Conservation (phyloP, 495 filamentous ascomycete genomes). For the Xylaria sp. region DNA sequence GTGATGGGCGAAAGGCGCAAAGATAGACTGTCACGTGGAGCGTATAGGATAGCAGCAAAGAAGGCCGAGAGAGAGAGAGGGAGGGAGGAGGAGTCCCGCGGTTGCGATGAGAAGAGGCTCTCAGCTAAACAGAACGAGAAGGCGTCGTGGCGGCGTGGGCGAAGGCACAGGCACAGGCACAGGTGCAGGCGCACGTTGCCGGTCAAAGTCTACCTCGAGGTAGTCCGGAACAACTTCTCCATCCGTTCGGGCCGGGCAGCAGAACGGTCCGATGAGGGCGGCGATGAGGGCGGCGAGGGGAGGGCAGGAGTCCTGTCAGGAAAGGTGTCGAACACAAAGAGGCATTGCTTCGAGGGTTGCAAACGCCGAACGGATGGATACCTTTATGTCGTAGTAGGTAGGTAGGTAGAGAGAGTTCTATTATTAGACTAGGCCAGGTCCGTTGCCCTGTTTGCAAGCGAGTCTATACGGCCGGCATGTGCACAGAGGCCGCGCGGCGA, state of each 20-base stretch:
- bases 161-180: background rate
- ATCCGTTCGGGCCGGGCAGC: conserved; percentile 8
- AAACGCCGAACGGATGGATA: conserved; percentile 7
- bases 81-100: background rate
- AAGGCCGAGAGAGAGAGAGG: background rate
- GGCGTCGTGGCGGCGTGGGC: background rate
- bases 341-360: conserved; percentile 25
- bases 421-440: background rate
- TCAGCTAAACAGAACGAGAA: background rate
- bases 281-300: background rate
- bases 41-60: background rate
- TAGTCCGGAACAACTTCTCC: background rate
- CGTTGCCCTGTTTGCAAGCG: background rate
- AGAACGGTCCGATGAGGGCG: background rate
- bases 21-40: background rate
- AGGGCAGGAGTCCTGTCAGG: conserved; percentile 18
- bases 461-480: background rate
- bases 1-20: background rate
- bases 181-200: background rate
- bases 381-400: too few relatives aligned
- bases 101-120: background rate
- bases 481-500: conserved; percentile 23
- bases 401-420: background rate
- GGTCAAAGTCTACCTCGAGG: conserved; percentile 5
- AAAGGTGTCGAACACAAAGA: conserved; percentile 24